Conservation (phyloP, 2,329 filamentous ascomycete species). For the Aspergillus eucalypticola region DNA sequence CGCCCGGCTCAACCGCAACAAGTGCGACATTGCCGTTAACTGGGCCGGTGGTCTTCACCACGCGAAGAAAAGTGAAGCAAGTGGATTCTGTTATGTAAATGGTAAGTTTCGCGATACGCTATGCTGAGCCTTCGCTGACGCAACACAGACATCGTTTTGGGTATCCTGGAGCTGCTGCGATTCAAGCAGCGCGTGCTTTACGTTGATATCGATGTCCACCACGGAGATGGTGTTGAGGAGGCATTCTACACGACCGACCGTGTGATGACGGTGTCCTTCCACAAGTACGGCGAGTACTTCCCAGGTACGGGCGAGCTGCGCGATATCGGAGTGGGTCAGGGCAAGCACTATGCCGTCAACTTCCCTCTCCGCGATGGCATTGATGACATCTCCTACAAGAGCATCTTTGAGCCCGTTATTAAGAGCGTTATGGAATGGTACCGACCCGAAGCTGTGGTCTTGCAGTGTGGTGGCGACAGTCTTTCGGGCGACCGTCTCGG, state of each 20-base stretch:
- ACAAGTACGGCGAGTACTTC: constrained; percentile 74
- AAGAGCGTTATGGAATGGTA: constrained; percentile 70
- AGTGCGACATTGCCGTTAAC: constrained; percentile 70
- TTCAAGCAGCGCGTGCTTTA: constrained; percentile 66
- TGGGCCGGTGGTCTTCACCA: constrained; percentile 98
- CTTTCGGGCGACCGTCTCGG: constrained; percentile 67
- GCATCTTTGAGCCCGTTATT: constrained; percentile 68
- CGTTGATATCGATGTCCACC: constrained; percentile 68
- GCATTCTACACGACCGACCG: constrained; percentile 71
- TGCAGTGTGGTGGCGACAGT: constrained; percentile 69
- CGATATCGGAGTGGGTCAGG: constrained; percentile 67
- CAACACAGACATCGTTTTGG: constrained; percentile 62
- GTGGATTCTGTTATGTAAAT: constrained; percentile 98
- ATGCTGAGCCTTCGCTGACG: constrained; percentile 16
- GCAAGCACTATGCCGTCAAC: constrained; percentile 69
- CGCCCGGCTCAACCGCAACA: constrained; percentile 65
- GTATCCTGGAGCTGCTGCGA: constrained; percentile 64
- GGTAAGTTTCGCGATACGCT: constrained; percentile 42
- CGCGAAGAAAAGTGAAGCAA: constrained; percentile 91
- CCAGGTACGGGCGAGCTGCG: constrained; percentile 68
- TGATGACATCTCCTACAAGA: constrained; percentile 67
- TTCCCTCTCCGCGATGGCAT: constrained; percentile 70
- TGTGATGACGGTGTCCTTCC: constrained; percentile 71
- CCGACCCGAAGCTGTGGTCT: constrained; percentile 65
- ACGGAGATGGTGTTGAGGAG: constrained; percentile 69